Conservation (phyloP, 2,329 filamentous ascomycete genomes). For the Talaromyces sp. region DNA sequence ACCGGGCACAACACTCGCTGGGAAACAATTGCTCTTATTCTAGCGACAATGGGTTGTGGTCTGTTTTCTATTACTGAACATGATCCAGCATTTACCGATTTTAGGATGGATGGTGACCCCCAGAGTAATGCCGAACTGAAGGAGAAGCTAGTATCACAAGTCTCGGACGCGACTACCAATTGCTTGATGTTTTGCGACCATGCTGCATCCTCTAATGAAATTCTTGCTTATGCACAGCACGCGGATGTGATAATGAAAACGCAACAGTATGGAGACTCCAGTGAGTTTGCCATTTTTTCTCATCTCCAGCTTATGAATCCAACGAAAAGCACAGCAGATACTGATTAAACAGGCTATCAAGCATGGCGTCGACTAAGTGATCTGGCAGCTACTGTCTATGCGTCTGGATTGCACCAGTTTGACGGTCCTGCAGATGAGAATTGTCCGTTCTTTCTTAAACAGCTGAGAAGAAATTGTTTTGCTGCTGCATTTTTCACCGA, state of each 20-base stretch:
- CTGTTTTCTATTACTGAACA: slow-evolving; percentile 30
- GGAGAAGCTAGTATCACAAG: slow-evolving; percentile 30
- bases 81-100: slow-evolving; percentile 27
- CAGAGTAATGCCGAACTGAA: slow-evolving; percentile 23
- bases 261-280: slow-evolving; percentile 35
- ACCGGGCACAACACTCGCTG: slow-evolving; percentile 23
- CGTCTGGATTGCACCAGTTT: slow-evolving; percentile 22
- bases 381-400: slow-evolving; percentile 21
- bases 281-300: slow-evolving; percentile 22
- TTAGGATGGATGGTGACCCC: slow-evolving; percentile 1
- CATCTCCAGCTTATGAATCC: background rate
- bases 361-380: slow-evolving; percentile 22
- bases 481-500: slow-evolving; percentile 27
- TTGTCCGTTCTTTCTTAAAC: slow-evolving; percentile 26
- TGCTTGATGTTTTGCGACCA: slow-evolving; percentile 34
- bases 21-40: slow-evolving; percentile 32
- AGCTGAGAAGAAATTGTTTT: slow-evolving; percentile 28
- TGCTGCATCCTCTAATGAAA: slow-evolving; percentile 32
- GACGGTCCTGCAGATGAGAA: slow-evolving; percentile 40
- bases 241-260: slow-evolving; percentile 32
- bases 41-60: slow-evolving; percentile 39
- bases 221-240: slow-evolving; percentile 35
- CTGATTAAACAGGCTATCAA: slow-evolving; percentile 19
- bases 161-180: slow-evolving; percentile 33
- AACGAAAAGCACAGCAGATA: slow-evolving; percentile 10